These are phyloP conservation scores for Camelina sativa DNA, from an alignment of 345 rosid species.

Conservation along the genomic window DNA sequence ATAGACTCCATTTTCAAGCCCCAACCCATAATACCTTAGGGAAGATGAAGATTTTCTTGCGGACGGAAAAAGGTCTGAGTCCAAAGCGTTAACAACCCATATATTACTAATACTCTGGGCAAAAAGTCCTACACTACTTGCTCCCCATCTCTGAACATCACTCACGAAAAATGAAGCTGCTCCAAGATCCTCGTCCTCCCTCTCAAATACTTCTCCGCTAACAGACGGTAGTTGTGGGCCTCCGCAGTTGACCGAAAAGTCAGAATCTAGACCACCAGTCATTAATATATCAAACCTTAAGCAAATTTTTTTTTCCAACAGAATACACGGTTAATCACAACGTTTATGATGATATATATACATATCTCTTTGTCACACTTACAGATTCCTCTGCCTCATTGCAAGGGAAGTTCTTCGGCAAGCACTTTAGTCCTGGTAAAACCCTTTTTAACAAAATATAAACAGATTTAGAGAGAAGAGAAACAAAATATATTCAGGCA, in stretches of 20 bases:
- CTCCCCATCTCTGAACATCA: not conserved
- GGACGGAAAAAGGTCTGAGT: constrained; percentile 44
- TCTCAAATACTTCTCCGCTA: constrained; percentile 46
- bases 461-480: no score
- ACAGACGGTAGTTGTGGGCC: constrained; percentile 54
- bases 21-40: no score
- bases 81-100: constrained; percentile 35
- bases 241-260: constrained; percentile 62
- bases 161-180: constrained; percentile 49
- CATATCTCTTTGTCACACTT: constrained; percentile 34
- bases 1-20: no score
- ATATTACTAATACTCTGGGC: constrained; percentile 30
- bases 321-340: not conserved
- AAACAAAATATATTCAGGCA: no score
- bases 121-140: not conserved
- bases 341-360: not conserved
- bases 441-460: not conserved
- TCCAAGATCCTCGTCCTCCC: constrained; percentile 54
- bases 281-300: not conserved
- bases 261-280: constrained; percentile 44
- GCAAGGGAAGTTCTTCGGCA: constrained; percentile 49
- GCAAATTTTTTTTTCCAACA: not conserved
- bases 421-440: constrained; percentile 57
- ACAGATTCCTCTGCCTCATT: constrained; percentile 53
- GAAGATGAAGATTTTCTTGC: constrained; percentile 35